Evolutionary conservation across 169 alveolate genomes (phyloP), one percentile per base, ranked within the genome.

Genomic region (Plasmodium vinckei): DNA sequence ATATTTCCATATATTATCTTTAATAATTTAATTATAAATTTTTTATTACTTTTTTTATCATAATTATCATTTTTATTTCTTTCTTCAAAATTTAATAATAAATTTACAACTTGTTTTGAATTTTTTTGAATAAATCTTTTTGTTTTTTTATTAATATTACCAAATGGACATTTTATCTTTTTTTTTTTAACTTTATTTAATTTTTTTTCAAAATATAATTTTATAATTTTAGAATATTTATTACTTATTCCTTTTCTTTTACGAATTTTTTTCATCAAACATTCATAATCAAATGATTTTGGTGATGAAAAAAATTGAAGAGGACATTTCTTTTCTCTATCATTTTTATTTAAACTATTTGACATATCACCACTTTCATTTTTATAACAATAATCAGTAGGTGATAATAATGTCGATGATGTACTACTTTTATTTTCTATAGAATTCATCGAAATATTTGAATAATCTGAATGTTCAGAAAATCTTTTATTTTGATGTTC

Each of bases 1-100:
- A 82, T 10, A 56, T 82, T 82, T n/a, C 53, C 69, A 57, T 82
- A 82, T 23, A 82, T 82, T 27, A 82, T 60, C 17, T 82, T 82
- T 15, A 67, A 56, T 56, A 82, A 67, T 67, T 82, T 82, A 19
- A 68, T 82, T 17, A 82, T 42, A 68, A 82, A 82, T 23, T 82
- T 82, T 57, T 57, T 56, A 27, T 82, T 82, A 57, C 42, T 65
- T 5, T 68, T 82, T 49, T 64, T 77, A 77, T 77, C 68, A 27
- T 15, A 63, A 44, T 44, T 61, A 42, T 15, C 25, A 19, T 15
- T 47, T 17, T 64, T 42, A 61, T 75, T 75, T 54, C 64, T 65
- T 12, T 69, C 46, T 25, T 82, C 84, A 33, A 65, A 42, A 4
- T 57, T 67, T 17, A 82, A 25, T 33, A 82, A 47, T 17, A 25